Evolutionary conservation across 345 rosid species (phyloP).

Genomic region (Populus nigra): DNA sequence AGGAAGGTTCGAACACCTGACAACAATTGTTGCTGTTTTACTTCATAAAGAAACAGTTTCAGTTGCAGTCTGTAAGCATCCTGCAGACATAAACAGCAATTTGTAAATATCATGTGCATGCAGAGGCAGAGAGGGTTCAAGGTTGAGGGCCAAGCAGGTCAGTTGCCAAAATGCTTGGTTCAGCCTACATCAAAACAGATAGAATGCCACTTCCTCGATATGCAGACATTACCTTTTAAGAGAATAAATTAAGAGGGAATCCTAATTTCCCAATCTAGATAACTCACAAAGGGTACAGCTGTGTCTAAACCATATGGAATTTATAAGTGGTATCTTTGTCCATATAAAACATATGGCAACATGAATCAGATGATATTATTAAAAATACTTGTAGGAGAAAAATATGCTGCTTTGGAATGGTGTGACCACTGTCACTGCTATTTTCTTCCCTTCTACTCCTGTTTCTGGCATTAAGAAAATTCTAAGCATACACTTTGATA

Average conservation of each 20-base stretch:
- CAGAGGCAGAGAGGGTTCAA: neutral
- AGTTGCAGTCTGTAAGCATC: slow-evolving; percentile 94
- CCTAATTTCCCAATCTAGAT: neutral
- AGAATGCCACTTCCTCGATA: neutral
- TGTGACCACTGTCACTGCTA: neutral
- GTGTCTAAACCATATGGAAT: neutral
- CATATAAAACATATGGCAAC: neutral
- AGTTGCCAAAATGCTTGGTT: neutral
- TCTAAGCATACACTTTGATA: neutral
- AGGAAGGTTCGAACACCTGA: slow-evolving; percentile 80
- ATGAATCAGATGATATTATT: neutral
- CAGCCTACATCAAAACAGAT: neutral
- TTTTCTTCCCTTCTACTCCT: neutral
- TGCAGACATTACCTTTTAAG: neutral
- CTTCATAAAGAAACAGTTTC: slow-evolving; percentile 92
- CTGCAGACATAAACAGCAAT: slow-evolving; percentile 32
- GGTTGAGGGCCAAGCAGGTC: neutral
- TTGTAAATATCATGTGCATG: neutral
- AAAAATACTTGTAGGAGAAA: neutral
- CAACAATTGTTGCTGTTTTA: slow-evolving; percentile 87
- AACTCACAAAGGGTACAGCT: neutral
- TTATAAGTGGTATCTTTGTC: neutral
- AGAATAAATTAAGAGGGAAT: neutral
- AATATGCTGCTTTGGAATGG: neutral
- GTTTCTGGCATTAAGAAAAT: neutral